Base-by-base conservation (phyloP, 208 protist species). In the Acanthamoeba castellanii region DNA sequence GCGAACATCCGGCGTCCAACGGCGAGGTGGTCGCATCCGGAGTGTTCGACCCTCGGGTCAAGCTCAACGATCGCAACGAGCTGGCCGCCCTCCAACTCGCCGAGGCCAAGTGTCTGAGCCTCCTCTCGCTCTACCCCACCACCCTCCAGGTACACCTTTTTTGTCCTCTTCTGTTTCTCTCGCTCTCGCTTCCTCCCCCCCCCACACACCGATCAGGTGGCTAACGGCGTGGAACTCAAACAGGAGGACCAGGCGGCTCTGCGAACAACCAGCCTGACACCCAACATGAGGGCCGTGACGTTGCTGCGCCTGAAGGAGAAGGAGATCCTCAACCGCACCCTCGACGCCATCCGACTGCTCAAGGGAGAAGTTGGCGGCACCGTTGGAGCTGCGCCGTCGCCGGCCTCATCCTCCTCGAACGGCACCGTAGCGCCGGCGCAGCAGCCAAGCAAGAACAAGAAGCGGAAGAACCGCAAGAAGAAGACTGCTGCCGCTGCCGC, bases 41-140 rank as follows among this genome's bases (percentile, higher is more conserved):
- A 27, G 52, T 64, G 13, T 88, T 30, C 32, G 81, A 88, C 22
- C 81, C 81, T 42, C 30, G 14, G n/a, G 47, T n/a, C 52, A 88
- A 88, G 52, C 52, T 64, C 81, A 88, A 61, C 81, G 81, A 88
- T 16, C 37, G 81, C n/a, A 88, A 88, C 32, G 81, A 88, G 52
- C 27, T 88, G 42, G 81, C 81, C 27, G 81, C 81, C 14, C 81
- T 88, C 45, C n/a, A 52, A 18, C 27, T 88, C 16, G 47, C 52
- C 0, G 81, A 52, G 25, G 52, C 42, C 47, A 88, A 88, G 52
- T 88, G 81, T 34, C 20, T 16, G 14, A 6, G 9, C 11, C 27
- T 88, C 18, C 52, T 88, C 20, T 18, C 42, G n/a, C 47, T 27
- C 11, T 88, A 88, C 22, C 81, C 81, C 25, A 88, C 81, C 20